These are phyloP conservation scores for Dendrocalamus latiflorus DNA, from an alignment of 202 grass and related monocot species.

Conservation along the genomic window DNA sequence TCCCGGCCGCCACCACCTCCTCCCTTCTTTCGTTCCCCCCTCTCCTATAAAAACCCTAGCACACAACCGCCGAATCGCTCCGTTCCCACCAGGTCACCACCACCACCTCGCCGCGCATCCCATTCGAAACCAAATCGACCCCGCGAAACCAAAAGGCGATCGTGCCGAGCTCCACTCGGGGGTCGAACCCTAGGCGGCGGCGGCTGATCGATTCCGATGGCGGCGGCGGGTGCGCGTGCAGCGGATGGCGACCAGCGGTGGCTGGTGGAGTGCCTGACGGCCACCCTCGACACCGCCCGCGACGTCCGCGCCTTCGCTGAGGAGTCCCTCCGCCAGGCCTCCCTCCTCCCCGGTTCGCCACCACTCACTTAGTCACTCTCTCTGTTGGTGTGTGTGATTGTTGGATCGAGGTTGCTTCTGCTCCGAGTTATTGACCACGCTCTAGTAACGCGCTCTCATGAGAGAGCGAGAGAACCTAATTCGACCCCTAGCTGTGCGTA, in stretches of 20 bases:
- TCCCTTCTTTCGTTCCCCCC: neutral
- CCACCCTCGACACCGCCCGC: conserved; percentile 76
- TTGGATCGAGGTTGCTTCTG: neutral
- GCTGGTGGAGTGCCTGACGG: conserved; percentile 76
- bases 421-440: neutral
- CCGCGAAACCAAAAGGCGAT: neutral
- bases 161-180: neutral
- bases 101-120: conserved; percentile 1
- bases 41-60: conserved; percentile 34
- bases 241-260: conserved; percentile 83
- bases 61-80: neutral
- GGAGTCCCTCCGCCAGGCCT: conserved; percentile 83
- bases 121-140: neutral
- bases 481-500: neutral
- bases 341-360: conserved; percentile 54
- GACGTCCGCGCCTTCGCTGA: conserved; percentile 82
- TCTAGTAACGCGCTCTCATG: neutral
- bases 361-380: neutral
- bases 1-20: conserved; percentile 3
- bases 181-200: conserved; percentile 2
- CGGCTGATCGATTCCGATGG: conserved; percentile 3
- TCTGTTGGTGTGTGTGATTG: neutral
- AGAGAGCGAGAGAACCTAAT: neutral
- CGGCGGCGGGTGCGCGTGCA: conserved; percentile 15
- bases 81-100: neutral